Evolutionary conservation across 2,329 filamentous ascomycete species (phyloP).

Genomic region (Beauveria sp.): DNA sequence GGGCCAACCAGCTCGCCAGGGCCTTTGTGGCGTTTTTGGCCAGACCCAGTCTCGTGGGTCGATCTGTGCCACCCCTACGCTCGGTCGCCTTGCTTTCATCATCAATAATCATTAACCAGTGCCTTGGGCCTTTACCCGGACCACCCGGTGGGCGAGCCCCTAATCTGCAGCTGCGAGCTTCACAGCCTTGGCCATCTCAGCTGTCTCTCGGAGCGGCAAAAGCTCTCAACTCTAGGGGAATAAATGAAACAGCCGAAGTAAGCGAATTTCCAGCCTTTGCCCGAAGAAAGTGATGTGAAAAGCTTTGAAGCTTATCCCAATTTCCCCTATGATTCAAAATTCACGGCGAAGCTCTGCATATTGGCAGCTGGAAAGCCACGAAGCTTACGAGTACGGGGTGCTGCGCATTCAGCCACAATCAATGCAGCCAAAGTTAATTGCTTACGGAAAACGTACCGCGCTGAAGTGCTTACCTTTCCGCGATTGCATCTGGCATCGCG

Average conservation of each 20-base stretch:
- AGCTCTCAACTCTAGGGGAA: too few relatives aligned
- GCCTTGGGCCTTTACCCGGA: background rate
- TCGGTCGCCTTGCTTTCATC: background rate
- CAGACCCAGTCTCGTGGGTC: background rate
- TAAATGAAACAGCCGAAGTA: too few relatives aligned
- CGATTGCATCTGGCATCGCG: too few relatives aligned
- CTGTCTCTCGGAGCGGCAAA: too few relatives aligned
- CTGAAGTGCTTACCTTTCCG: background rate
- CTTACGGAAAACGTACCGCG: background rate
- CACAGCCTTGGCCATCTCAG: too few relatives aligned
- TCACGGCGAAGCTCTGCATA: background rate
- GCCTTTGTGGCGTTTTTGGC: background rate
- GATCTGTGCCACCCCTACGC: background rate
- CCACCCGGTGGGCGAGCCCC: background rate
- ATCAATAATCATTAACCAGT: background rate
- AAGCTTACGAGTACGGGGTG: background rate
- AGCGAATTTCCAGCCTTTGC: too few relatives aligned
- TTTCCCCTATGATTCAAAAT: too few relatives aligned
- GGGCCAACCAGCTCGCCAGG: background rate
- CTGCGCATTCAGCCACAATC: background rate
- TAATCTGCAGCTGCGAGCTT: background rate
- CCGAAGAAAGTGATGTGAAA: too few relatives aligned
- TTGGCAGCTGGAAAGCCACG: background rate
- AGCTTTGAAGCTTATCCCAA: background rate
- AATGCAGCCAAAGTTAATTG: background rate